phyloP scores from a whole-genome alignment of 2,329 filamentous ascomycete species.

The Lasiodiplodia theobromae region DNA sequence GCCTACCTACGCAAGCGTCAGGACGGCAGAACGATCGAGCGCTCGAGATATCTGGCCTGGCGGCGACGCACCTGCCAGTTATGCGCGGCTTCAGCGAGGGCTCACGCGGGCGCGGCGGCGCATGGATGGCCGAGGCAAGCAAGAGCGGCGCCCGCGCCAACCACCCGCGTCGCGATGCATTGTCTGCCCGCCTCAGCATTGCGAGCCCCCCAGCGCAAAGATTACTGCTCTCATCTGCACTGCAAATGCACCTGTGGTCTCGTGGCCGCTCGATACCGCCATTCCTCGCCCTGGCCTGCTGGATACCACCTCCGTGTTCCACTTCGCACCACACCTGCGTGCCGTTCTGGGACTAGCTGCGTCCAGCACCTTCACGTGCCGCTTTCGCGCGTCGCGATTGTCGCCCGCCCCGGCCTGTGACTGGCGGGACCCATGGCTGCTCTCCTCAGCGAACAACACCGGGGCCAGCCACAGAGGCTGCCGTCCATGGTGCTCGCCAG shows the following conservation, averaged over 20 bases:
- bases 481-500: constrained; percentile 15
- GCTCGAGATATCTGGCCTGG: not conserved
- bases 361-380: constrained; percentile 25
- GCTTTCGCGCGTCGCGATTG: constrained; percentile 26
- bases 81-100: not conserved
- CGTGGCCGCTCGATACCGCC: constrained; percentile 27
- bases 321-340: constrained; percentile 24
- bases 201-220: constrained; percentile 16
- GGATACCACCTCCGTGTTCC: constrained; percentile 26
- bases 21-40: not conserved
- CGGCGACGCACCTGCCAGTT: not conserved
- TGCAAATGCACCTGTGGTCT: constrained; percentile 27
- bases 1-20: constrained; percentile 20
- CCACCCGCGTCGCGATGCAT: constrained; percentile 20
- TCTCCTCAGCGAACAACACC: constrained; percentile 13
- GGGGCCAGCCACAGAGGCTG: constrained; percentile 22
- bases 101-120: constrained; percentile 25
- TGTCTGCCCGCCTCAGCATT: constrained; percentile 20
- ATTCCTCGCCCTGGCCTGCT: constrained; percentile 25
- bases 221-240: constrained; percentile 30
- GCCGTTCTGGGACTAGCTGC: constrained; percentile 28
- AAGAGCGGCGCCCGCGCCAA: constrained; percentile 17
- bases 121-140: constrained; percentile 25
- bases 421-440: constrained; percentile 14
- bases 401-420: constrained; percentile 19